Base-by-base conservation (phyloP, 164 flowering plant genomes). In the Stephania japonica region DNA sequence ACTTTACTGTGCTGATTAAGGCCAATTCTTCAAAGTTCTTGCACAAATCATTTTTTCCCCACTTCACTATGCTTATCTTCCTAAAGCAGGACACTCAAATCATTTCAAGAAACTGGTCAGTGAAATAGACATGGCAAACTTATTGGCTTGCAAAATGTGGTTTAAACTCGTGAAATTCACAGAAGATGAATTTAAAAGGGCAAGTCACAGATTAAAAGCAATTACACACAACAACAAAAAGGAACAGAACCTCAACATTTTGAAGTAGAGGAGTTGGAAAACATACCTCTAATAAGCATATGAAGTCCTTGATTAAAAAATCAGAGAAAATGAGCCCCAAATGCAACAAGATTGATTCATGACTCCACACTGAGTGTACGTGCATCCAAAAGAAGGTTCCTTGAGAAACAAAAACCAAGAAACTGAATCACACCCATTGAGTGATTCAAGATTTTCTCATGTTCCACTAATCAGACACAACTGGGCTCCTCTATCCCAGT, bases 351-450 rank as follows among this genome's bases (percentile, higher is more conserved):
- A 74, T 49, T 61, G 72, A 74, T 62, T 61, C 73, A 72, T 72
- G 42, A 65, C 26, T 47, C 64, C 61, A 72, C 42, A 62, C 14
- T 75, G 73, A 76, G 47, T 65, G 78, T 74, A 67, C 67, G 38
- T 32, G 38, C 4, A 32, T 32, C 38, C 63, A 76, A 67, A 77
- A 70, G 79, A 53, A 73, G 68, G 78, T 62, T 73, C 75, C 77
- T 76, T 77, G 71, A 74, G 47, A 72, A 72, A 78, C 47, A 65
- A 72, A 68, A 70, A 27, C 53, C 53, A 47, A 47, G 16, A 47
- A 47, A 47, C 13, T 11, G 73, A 76, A 80, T n/a, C n/a, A 73
- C 75, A 79, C 75, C 67, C 42, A 50, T 67, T 56, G 72, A 67
- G 63, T 81, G 21, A n/a, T 19, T 59, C 10, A 10, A 6, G 64